Conservation (phyloP, 2,329 filamentous ascomycete genomes). For the Botrytis tulipae region DNA sequence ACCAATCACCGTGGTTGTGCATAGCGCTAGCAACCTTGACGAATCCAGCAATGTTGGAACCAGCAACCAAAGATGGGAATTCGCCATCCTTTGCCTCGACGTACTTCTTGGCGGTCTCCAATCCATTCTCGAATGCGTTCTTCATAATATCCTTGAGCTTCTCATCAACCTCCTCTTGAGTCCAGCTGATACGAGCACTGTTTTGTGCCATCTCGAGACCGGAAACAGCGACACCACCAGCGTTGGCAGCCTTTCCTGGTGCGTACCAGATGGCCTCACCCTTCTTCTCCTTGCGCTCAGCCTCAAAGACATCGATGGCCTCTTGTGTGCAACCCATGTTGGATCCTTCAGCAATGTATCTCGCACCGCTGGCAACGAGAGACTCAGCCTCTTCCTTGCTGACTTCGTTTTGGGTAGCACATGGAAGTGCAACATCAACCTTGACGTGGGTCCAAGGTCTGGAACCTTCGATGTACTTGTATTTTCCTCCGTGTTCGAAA, state of each 20-base stretch:
- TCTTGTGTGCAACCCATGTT: slow-evolving; percentile 99
- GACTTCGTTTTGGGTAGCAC: slow-evolving; percentile 97
- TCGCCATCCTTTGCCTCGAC: slow-evolving; percentile 75
- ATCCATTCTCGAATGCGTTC: slow-evolving; percentile 83
- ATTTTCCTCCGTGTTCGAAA: slow-evolving; percentile 63
- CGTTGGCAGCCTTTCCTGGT: slow-evolving; percentile 95
- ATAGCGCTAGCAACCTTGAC: slow-evolving; percentile 94
- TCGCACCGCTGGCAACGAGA: slow-evolving; percentile 71
- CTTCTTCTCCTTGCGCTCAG: slow-evolving; percentile 67
- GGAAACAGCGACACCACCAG: slow-evolving; percentile 93
- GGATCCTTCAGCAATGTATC: slow-evolving; percentile 91
- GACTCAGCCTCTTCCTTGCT: slow-evolving; percentile 84
- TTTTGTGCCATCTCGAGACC: slow-evolving; percentile 99
- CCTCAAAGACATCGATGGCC: slow-evolving; percentile 91
- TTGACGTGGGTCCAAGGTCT: slow-evolving; percentile 90
- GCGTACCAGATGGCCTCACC: slow-evolving; percentile 84
- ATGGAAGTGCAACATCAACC: slow-evolving; percentile 89
- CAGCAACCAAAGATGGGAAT: slow-evolving; percentile 85
- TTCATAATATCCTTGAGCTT: slow-evolving; percentile 96
- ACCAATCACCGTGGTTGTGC: slow-evolving; percentile 98
- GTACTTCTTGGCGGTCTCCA: slow-evolving; percentile 87
- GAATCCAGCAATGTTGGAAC: slow-evolving; percentile 96
- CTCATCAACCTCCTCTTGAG: slow-evolving; percentile 81
- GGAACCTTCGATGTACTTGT: slow-evolving; percentile 83
- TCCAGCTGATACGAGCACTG: slow-evolving; percentile 82